These are phyloP conservation scores for Saccharomyces mikatae DNA, from an alignment of 805 yeast genomes.

Conservation along the genomic window DNA sequence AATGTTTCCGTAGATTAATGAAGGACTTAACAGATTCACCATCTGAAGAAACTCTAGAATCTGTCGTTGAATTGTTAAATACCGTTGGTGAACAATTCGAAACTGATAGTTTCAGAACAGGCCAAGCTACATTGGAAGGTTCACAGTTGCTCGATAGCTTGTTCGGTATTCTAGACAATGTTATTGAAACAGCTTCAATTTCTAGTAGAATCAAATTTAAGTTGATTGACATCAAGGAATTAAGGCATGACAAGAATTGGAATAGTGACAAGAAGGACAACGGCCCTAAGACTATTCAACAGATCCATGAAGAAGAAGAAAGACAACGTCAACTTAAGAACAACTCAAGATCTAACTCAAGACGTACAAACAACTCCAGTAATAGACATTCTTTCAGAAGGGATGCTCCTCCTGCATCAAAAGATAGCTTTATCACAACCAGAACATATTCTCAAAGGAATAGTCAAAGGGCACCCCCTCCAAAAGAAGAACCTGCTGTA, in stretches of 20 bases:
- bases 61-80: slow-evolving; percentile 69
- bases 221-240: slow-evolving; percentile 80
- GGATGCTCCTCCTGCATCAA: slow-evolving; percentile 18
- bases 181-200: slow-evolving; percentile 47
- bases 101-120: slow-evolving; percentile 23
- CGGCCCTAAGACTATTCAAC: slow-evolving; percentile 90
- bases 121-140: slow-evolving; percentile 33
- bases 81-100: slow-evolving; percentile 82
- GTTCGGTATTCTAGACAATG: slow-evolving; percentile 45
- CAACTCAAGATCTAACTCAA: slow-evolving; percentile 33
- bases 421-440: slow-evolving; percentile 23
- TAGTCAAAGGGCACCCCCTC: slow-evolving; percentile 15
- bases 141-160: slow-evolving; percentile 48
- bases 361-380: slow-evolving; percentile 31
- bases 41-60: slow-evolving; percentile 84
- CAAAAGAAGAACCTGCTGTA: slow-evolving; percentile 24
- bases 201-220: slow-evolving; percentile 78
- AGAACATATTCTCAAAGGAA: slow-evolving; percentile 25
- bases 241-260: slow-evolving; percentile 62
- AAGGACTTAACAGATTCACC: slow-evolving; percentile 51
- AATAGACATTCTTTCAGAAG: slow-evolving; percentile 22
- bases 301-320: slow-evolving; percentile 82
- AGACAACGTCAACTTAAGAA: slow-evolving; percentile 45
- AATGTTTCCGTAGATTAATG: slow-evolving; percentile 58
- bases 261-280: slow-evolving; percentile 49